Evolutionary conservation across 2,329 filamentous ascomycete genomes (phyloP), one percentile per base, ranked within the genome.

Genomic region (Rutstroemia sydowiana): DNA sequence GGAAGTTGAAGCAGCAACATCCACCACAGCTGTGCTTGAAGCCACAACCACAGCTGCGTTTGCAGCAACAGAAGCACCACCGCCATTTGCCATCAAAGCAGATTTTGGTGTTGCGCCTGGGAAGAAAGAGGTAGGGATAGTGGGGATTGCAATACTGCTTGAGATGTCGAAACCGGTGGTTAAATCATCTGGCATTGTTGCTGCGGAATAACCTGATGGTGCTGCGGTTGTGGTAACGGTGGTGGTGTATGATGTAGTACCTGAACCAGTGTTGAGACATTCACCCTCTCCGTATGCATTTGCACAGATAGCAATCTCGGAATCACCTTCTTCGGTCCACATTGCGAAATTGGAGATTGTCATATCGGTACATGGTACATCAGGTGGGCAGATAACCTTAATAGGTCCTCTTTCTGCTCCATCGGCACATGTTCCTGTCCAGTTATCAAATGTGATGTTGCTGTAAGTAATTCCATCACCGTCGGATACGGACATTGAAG

Each of bases 401-500:
- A 82, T 69, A 2, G 78, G 78, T 0, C 75, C 76, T 20, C 79
- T 73, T 48, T 70, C 52, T 4, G 63, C 63, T 18, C 78, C 79
- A 55, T 80, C 68, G 2, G 68, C 61, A 50, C 72, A 71, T 2
- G 73, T 77, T 32, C 78, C 79, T 52, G 73, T 75, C 79, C 78
- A 82, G 64, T 77, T 75, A 28, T 63, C 70, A 62, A 80, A 71
- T 2, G 70, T 75, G 59, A 83, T 69, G 65, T 79, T 76, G 58
- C 58, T 68, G 40, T 78, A 71, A 53, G 73, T 63, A 7, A 82
- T 75, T 28, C 79, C 79, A 55, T 72, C 59, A 21, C 79, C 79
- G 1, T 63, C 57, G 3, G 68, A 62, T 16, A 13, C 20, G 26
- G n/a, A 69, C 28, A 64, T 62, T 78, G 78, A 81, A 59, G 74